Evolutionary conservation across 1,139 yeast genomes (phyloP), one percentile per base, ranked within the genome.

Genomic region (Kodamaea derodonti): DNA sequence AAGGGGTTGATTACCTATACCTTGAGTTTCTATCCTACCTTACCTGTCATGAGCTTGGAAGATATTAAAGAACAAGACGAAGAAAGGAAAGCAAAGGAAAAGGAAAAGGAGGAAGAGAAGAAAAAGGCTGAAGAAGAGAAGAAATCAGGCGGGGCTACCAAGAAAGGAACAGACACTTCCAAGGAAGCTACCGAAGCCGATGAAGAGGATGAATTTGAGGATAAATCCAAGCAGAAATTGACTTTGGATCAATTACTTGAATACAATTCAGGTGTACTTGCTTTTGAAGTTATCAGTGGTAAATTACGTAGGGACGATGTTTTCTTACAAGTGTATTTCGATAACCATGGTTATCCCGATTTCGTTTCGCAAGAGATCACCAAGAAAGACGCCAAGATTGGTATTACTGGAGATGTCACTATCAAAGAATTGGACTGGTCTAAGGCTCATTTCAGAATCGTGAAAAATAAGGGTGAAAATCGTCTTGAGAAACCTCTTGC

Each of bases 341-440:
- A 90, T 56, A 80, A 78, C 46, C 75, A 69, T 43, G 84, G 88
- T 4, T 78, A 76, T 53, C 66, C 81, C 14, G 75, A 78, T 38
- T 81, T 67, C 54, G 69, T 65, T 7, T 66, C 85, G 34, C 76
- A 75, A 23, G 70, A 69, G 45, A 53, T 69, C 47, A 55, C 47
- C 27, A 60, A 63, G 30, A 65, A 66, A 38, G 59, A 62, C 22
- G 51, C 63, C 25, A 67, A 67, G 40, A 54, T 78, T 38, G 78
- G 76, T 44, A 72, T 69, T 43, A 77, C 84, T 23, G 88, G 90
- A 43, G 97, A 88, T 58, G 79, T 66, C 17, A 60, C 80, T 43
- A 69, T 90, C 38, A 81, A 80, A 42, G 95, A 88, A 56, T 67
- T 90, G 37, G 88, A 82, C 29, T 77, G 79, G 70, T 86, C 97